Base-by-base conservation (phyloP, 2,329 filamentous ascomycete species). In the Aspergillus sp. region DNA sequence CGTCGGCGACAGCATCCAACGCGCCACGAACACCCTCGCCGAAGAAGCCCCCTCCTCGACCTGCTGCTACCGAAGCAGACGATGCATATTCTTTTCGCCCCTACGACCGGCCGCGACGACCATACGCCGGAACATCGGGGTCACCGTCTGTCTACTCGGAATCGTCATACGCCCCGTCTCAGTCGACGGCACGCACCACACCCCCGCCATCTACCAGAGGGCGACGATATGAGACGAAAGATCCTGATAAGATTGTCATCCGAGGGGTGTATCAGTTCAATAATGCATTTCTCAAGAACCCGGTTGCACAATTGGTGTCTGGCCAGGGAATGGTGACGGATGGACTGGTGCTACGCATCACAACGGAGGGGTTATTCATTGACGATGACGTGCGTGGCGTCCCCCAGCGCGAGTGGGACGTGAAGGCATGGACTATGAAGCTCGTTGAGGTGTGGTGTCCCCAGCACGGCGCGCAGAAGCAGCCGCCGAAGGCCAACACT, bases 341-440 rank as follows among this genome's bases (percentile, higher is more conserved):
- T 67, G 94, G 94, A 0, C 79, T 99, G 43, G 89, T 97, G 55
- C 80, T 99, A 55, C 88, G 89, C 47, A 94, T 97, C 65, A 93
- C 90, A 10, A 95, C 90, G 1, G 93, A 96, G 70, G 94, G 94
- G 16, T 81, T 97, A 49, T 97, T 97, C 74, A 94, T 99, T 66
- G 94, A 99, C 69, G 94, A 99, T 70, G 94, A 97, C 70, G 83
- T 96, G 48, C 86, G 92, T 42, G 85, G 86, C 56, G 90, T 96
- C 14, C 86, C 90, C n/a, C 91, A 97, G 73, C 85, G 94, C 54
- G 94, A 99, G 75, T 99, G 94, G 94, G 94, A 99, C 70, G 85
- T 97, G 67, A 97, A 97, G 73, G 92, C 93, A 22, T 97, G 94
- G 94, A 96, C 91, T 41, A 82, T 99, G 74, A 96, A 95, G 75